Evolutionary conservation across 805 yeast genomes (phyloP), one percentile per base, ranked within the genome.

Genomic region (Spathaspora sp.): DNA sequence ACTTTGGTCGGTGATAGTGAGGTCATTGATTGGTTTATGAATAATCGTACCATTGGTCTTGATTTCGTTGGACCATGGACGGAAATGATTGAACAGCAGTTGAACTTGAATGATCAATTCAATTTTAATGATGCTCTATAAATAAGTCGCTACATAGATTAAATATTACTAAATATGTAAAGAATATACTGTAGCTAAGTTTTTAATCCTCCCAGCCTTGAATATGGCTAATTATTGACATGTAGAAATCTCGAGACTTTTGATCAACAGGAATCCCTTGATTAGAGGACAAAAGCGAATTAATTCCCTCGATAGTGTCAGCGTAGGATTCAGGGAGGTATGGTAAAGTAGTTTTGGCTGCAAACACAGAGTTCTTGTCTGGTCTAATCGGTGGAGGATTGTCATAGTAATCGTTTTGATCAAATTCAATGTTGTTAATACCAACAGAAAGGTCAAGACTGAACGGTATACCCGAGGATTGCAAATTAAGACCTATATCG

Each of bases 21-120:
- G 55, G 73, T 73, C 12, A 71, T 73, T 69, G 78, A 73, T 31
- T 74, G 77, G 76, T 72, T 74, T 54, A 61, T 67, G 31, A 72
- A 66, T 49, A 69, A 74, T 55, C 59, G 60, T 42, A 69, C 72
- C 49, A 63, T 72, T 17, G 76, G 77, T 9, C 64, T 74, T 45
- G 79, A 74, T 51, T 74, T 74, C 35, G 78, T 85, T 28, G 92
- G 85, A 39, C 89, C 89, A 2, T 87, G 91, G 85, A 86, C 93
- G 0, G 89, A 85, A 62, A 83, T 86, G 80, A 79, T 87, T 42
- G 93, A 86, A 62, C 85, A 82, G 57, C 89, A 84, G 53, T 77
- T 81, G 52, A 66, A 65, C 49, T 58, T 62, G 11, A 68, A 69
- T 47, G 72, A 63, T 35, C 69, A 62, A 48, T 68, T 67, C 52